Conservation (phyloP, 805 yeast genomes). For the Metschnikowia lochheadii region DNA sequence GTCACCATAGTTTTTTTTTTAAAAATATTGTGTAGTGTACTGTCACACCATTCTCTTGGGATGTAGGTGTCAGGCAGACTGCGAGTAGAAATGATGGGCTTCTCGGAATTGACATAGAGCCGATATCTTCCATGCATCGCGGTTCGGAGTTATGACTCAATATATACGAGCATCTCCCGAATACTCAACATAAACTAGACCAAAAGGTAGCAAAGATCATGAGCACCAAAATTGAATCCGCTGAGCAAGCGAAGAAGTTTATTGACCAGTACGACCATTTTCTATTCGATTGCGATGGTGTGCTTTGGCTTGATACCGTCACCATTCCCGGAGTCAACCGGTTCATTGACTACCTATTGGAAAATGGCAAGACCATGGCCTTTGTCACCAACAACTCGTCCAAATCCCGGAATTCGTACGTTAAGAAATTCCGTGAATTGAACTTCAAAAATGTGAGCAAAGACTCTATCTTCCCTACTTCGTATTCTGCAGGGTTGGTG, state of each 20-base stretch:
- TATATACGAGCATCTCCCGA: background rate
- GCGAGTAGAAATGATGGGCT: background rate
- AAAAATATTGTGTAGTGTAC: background rate
- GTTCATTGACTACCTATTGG: conserved; percentile 22
- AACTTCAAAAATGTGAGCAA: conserved; percentile 29
- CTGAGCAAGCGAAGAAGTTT: conserved; percentile 18
- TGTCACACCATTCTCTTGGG: background rate
- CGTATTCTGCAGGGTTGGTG: conserved; percentile 33
- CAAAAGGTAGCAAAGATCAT: background rate
- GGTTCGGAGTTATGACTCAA: background rate
- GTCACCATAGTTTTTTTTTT: background rate
- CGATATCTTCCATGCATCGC: background rate
- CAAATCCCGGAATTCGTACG: conserved; percentile 31
- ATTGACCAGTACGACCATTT: conserved; percentile 33
- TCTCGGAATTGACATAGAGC: background rate
- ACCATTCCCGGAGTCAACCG: conserved; percentile 32
- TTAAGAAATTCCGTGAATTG: conserved; percentile 27
- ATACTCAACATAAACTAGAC: background rate
- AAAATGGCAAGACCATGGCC: conserved; percentile 24
- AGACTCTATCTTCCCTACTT: conserved; percentile 32
- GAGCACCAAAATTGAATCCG: conserved; percentile 4
- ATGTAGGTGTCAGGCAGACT: background rate
- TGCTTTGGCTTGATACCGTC: conserved; percentile 36
- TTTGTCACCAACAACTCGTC: conserved; percentile 40
- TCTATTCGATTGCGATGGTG: conserved; percentile 42